phyloP scores from a whole-genome alignment of 495 filamentous ascomycete species.

The Letharia lupina region DNA sequence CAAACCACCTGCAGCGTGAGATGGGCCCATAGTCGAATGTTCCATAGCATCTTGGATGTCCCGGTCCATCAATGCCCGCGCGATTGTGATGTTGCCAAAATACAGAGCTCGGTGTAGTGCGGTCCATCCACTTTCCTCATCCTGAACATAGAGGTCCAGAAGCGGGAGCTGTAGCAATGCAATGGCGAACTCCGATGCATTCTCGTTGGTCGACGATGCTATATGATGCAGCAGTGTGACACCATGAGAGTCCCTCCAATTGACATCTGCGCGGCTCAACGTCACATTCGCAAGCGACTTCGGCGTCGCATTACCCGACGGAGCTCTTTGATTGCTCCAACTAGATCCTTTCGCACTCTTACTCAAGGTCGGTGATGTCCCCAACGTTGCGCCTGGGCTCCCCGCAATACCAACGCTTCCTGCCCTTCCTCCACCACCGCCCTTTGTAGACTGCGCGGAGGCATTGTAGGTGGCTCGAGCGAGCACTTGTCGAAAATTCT shows the following conservation, averaged over 20 bases:
- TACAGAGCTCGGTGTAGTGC: slow-evolving; percentile 88
- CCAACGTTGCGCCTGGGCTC: slow-evolving; percentile 40
- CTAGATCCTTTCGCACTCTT: slow-evolving; percentile 36
- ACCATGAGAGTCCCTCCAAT: slow-evolving; percentile 68
- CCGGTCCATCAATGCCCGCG: slow-evolving; percentile 65
- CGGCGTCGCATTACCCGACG: not conserved
- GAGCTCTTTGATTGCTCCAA: slow-evolving; percentile 27
- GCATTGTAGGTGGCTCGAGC: slow-evolving; percentile 51
- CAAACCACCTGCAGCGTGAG: slow-evolving; percentile 49
- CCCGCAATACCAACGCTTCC: slow-evolving; percentile 35
- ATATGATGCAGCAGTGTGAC: slow-evolving; percentile 80
- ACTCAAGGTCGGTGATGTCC: slow-evolving; percentile 40
- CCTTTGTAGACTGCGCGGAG: slow-evolving; percentile 22
- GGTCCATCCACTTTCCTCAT: slow-evolving; percentile 93
- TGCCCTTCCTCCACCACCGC: slow-evolving; percentile 30
- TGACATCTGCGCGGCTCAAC: slow-evolving; percentile 66
- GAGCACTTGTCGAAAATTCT: slow-evolving; percentile 77
- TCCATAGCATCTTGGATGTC: slow-evolving; percentile 59
- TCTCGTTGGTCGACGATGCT: slow-evolving; percentile 61
- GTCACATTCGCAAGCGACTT: slow-evolving; percentile 18
- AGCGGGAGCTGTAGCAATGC: slow-evolving; percentile 71
- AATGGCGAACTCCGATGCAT: slow-evolving; percentile 60
- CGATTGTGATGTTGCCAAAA: slow-evolving; percentile 81
- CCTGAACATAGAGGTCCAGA: slow-evolving; percentile 79
- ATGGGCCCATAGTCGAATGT: slow-evolving; percentile 38